These are phyloP conservation scores for Ascochyta rabiei DNA, from an alignment of 2,329 filamentous ascomycete genomes.

Conservation along the genomic window DNA sequence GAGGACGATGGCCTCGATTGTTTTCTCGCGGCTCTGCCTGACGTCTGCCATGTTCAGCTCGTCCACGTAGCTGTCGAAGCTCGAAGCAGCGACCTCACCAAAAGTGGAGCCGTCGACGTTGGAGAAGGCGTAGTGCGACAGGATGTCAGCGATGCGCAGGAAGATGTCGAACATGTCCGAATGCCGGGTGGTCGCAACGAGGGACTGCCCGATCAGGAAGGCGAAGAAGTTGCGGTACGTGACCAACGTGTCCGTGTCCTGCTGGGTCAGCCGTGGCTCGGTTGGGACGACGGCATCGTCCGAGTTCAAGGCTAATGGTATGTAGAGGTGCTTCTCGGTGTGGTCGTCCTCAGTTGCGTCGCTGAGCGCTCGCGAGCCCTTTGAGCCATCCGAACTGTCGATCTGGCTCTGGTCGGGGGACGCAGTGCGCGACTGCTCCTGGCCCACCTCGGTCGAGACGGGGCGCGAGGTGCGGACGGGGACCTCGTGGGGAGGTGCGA, in stretches of 20 bases:
- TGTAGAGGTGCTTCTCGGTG: slow-evolving; percentile 61
- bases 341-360: slow-evolving; percentile 56
- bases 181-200: slow-evolving; percentile 63
- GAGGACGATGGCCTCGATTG: slow-evolving; percentile 84
- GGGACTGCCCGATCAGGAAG: slow-evolving; percentile 66
- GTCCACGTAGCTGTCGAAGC: slow-evolving; percentile 77
- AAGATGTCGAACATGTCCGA: slow-evolving; percentile 65
- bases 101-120: slow-evolving; percentile 69
- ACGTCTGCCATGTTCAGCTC: slow-evolving; percentile 81
- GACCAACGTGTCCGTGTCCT: slow-evolving; percentile 63
- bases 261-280: slow-evolving; percentile 44
- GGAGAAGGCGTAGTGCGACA: slow-evolving; percentile 64
- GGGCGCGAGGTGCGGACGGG: slow-evolving; percentile 29
- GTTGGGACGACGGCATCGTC: slow-evolving; percentile 50
- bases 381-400: slow-evolving; percentile 53
- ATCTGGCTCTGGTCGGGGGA: slow-evolving; percentile 42
- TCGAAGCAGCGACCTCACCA: slow-evolving; percentile 65
- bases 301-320: slow-evolving; percentile 63
- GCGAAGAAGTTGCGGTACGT: slow-evolving; percentile 68
- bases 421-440: slow-evolving; percentile 40
- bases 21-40: slow-evolving; percentile 82
- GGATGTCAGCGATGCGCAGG: slow-evolving; percentile 63
- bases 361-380: slow-evolving; percentile 55
- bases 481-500: slow-evolving; percentile 24
- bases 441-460: slow-evolving; percentile 26